These are phyloP conservation scores for Leptodontidium sp. DNA, from an alignment of 2,329 filamentous ascomycete genomes.

Conservation along the genomic window DNA sequence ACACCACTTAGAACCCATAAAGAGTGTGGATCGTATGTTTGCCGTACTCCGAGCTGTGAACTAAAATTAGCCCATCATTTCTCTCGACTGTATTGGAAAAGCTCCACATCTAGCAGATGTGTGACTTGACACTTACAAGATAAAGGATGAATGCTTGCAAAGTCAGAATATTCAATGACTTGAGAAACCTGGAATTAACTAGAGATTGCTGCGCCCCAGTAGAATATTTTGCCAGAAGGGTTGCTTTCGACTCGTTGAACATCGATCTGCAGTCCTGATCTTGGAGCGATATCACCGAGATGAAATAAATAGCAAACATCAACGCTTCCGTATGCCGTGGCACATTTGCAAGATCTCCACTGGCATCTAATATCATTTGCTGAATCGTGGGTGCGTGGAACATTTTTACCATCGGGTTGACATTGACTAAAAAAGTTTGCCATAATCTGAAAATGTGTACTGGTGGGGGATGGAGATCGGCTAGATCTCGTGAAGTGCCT, in stretches of 20 bases:
- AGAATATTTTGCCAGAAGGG: conserved; percentile 63
- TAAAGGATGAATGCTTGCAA: conserved; percentile 75
- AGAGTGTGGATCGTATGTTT: conserved; percentile 51
- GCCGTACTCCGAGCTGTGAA: conserved; percentile 47
- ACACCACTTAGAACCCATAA: conserved; percentile 59
- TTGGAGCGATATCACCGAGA: conserved; percentile 66
- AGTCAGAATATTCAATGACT: conserved; percentile 69
- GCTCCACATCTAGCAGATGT: background rate
- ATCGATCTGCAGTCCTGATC: conserved; percentile 61
- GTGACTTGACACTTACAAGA: conserved; percentile 57
- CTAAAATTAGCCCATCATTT: conserved; percentile 30
- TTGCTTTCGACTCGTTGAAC: conserved; percentile 61
- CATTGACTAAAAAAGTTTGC: conserved; percentile 75
- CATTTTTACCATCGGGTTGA: conserved; percentile 74
- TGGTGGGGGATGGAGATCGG: conserved; percentile 61
- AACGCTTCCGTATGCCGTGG: conserved; percentile 68
- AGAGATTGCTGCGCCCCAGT: conserved; percentile 71
- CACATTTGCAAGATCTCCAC: conserved; percentile 56
- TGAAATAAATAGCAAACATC: conserved; percentile 72
- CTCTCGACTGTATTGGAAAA: background rate
- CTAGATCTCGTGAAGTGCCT: conserved; percentile 51
- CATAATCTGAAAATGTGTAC: conserved; percentile 71
- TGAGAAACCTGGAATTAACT: conserved; percentile 71
- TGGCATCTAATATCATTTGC: conserved; percentile 66
- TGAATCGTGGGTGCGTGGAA: conserved; percentile 74